These are phyloP conservation scores for Solanum sitiens DNA, from an alignment of 257 asterid genomes.

Conservation along the genomic window DNA sequence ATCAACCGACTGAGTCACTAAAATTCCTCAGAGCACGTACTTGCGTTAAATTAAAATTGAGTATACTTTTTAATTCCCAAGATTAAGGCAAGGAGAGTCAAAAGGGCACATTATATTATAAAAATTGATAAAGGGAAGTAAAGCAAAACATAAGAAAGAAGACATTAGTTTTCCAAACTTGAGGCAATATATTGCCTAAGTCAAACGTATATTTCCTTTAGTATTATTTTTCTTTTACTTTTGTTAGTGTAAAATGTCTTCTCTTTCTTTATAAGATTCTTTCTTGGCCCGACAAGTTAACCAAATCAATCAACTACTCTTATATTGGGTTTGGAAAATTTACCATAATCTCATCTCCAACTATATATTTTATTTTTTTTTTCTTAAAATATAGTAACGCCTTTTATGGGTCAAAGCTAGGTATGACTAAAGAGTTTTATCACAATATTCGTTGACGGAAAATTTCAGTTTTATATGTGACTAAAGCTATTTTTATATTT, in stretches of 20 bases:
- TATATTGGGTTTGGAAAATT: background rate
- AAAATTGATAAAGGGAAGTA: background rate
- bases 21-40: too few relatives aligned
- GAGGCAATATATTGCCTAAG: background rate
- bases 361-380: too few relatives aligned
- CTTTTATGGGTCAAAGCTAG: too few relatives aligned
- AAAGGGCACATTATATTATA: background rate
- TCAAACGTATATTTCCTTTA: conserved; percentile 10
- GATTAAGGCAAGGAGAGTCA: background rate
- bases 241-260: background rate
- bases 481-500: too few relatives aligned
- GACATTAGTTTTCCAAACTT: background rate
- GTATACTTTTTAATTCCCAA: background rate
- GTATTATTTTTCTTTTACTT: background rate
- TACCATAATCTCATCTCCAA: background rate
- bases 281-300: background rate
- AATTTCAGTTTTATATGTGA: background rate
- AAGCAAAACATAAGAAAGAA: background rate
- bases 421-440: background rate
- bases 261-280: conserved; percentile 7
- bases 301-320: background rate
- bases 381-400: background rate
- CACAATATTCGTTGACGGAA: too few relatives aligned
- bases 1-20: too few relatives aligned
- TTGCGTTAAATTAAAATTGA: background rate